Base-by-base conservation (phyloP, 2,329 filamentous ascomycete species). In the Capronia epimyces region DNA sequence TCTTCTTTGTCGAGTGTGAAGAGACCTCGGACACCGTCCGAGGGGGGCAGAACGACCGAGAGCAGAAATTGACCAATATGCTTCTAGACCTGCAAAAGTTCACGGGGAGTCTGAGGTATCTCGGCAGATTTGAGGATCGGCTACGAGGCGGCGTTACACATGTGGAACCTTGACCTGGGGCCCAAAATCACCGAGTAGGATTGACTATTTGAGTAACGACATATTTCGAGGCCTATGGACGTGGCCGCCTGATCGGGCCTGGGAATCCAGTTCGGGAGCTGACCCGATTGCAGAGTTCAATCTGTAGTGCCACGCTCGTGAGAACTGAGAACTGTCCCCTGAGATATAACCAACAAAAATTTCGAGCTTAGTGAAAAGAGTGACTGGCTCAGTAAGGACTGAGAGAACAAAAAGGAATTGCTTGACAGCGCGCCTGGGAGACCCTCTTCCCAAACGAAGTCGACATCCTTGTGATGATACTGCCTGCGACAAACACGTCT, bases 1-100 rank as follows among this genome's bases (percentile, higher is more conserved):
- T 96, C 31, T 96, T 97, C 71, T 90, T 97, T 65, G 83, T 96
- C 24, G 91, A 97, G 73, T 89, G 95, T 62, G 80, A 86, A 42
- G 49, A 60, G 31, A 29, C 44, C 3, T n/a, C n/a, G 5, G 16
- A 20, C 16, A 8, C 24, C 5, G 22, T 21, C 45, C 16, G 6
- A 25, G 41, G 16, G 27, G 18, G 65, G 43, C 63, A 63, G 47
- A 64, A 65, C 18, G 59, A 60, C 21, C 5, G 20, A 24, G 16
- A 32, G 16, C 18, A n/a, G 9, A 66, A 66, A 24, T 49, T 64
- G 5, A 57, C 59, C 7, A 62, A 50, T 31, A 51, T 70, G 37
- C 53, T 72, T 44, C 31, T 60, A 29, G 65, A 66, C 39, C 49
- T 74, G 40, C 57, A 56, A 16, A 50, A 59, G 42, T 68, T 67